phyloP scores from a whole-genome alignment of 371 early-diverging fungal species.

The Lichtheimia corymbifera region DNA sequence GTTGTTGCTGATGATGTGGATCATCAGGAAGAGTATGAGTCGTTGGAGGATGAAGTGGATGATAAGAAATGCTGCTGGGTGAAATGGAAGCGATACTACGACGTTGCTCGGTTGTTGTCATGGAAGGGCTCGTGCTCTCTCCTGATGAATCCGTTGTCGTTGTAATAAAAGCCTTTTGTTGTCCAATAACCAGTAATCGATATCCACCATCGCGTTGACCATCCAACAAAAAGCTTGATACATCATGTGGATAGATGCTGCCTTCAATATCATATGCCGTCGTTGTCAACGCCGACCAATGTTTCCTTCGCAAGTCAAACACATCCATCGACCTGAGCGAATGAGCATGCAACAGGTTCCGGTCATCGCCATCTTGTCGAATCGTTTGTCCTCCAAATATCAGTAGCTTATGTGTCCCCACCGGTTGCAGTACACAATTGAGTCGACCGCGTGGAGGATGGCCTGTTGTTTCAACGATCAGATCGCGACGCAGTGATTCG shows the following conservation, averaged over 20 bases:
- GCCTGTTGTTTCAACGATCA: constrained; percentile 24
- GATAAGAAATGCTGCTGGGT: neutral
- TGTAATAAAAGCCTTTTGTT: constrained; percentile 10
- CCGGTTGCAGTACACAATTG: constrained; percentile 14
- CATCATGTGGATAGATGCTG: constrained; percentile 13
- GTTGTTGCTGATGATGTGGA: neutral
- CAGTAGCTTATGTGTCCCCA: constrained; percentile 18
- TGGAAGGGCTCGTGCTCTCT: neutral
- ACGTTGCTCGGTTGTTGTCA: too few species aligned
- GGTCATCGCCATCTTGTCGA: constrained; percentile 24
- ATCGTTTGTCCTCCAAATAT: constrained; percentile 31
- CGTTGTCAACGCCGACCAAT: constrained; percentile 18
- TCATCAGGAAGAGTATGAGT: neutral
- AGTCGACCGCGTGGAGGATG: constrained; percentile 25
- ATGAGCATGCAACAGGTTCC: constrained; percentile 20
- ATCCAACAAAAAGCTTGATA: constrained; percentile 8
- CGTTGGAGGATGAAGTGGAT: constrained; percentile 3
- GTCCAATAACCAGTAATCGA: constrained; percentile 8
- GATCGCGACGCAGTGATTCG: constrained; percentile 8
- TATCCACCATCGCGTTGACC: constrained; percentile 3
- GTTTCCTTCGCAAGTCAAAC: constrained; percentile 15
- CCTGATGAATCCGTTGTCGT: constrained; percentile 7
- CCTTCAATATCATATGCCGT: neutral
- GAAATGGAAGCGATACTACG: too few species aligned
- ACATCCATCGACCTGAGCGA: constrained; percentile 21